phyloP scores from a whole-genome alignment of 73 alveolate genomes.

The Uronychia binucleata region DNA sequence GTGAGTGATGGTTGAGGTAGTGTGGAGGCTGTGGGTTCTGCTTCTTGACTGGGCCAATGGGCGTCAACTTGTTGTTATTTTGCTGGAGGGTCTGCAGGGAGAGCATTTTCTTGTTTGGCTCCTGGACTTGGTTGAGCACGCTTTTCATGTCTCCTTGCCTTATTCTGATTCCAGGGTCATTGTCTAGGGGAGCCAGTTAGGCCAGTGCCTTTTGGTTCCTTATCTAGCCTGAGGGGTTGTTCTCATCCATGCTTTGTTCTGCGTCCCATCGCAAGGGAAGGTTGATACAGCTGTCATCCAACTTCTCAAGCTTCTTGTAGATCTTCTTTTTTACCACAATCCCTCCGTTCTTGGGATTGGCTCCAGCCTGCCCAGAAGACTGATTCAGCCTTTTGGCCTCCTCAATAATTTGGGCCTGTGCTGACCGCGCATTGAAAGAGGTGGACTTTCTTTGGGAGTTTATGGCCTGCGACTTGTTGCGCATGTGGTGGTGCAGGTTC shows the following conservation, averaged over 20 bases:
- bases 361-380: neutral
- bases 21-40: too few relatives aligned
- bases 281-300: neutral
- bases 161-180: neutral
- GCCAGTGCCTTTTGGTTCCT: neutral
- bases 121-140: neutral
- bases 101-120: neutral
- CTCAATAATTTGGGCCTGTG: neutral
- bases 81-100: constrained; percentile 46
- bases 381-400: neutral
- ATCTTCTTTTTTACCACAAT: neutral
- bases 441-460: neutral
- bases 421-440: neutral
- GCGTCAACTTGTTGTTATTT: constrained; percentile 1
- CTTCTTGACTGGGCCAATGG: neutral
- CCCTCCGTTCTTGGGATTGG: neutral
- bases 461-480: neutral
- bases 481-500: neutral
- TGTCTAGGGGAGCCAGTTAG: neutral
- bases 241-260: neutral
- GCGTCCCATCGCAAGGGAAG: neutral
- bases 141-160: neutral
- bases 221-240: neutral
- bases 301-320: neutral
- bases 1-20: too few relatives aligned